Evolutionary conservation across 352 stramenopile genomes (phyloP).

Genomic region (Phytophthora foliorum): DNA sequence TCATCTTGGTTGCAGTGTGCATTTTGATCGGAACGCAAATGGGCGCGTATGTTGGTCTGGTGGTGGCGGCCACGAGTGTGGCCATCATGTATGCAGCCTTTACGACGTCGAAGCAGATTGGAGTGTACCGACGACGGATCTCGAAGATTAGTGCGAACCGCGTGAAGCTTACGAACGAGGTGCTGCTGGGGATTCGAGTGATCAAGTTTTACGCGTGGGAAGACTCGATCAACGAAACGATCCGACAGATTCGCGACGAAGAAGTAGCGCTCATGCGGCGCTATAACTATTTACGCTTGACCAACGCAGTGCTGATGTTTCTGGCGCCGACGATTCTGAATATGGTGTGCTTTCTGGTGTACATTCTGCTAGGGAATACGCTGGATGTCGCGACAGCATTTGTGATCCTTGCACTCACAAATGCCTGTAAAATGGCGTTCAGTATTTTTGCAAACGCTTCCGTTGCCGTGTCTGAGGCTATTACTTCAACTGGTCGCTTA

Average conservation of each 20-base stretch:
- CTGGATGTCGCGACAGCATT: conserved; percentile 94
- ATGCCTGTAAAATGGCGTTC: conserved; percentile 63
- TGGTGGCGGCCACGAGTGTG: conserved; percentile 24
- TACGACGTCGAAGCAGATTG: conserved; percentile 44
- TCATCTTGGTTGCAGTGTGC: conserved; percentile 51
- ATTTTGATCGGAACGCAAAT: conserved; percentile 61
- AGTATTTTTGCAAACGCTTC: conserved; percentile 62
- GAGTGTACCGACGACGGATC: conserved; percentile 43
- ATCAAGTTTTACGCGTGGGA: conserved; percentile 90
- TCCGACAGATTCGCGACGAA: conserved; percentile 39
- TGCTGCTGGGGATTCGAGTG: conserved; percentile 84
- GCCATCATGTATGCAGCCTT: conserved; percentile 43
- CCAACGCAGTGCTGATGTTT: conserved; percentile 61
- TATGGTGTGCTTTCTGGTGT: conserved; percentile 88
- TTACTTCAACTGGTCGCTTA: conserved; percentile 52
- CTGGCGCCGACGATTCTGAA: conserved; percentile 93
- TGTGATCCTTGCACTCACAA: conserved; percentile 92
- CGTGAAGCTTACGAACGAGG: conserved; percentile 92
- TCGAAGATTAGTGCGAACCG: conserved; percentile 52
- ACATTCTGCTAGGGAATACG: conserved; percentile 75
- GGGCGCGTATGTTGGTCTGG: conserved; percentile 37
- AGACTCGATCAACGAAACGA: conserved; percentile 42
- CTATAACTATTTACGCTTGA: conserved; percentile 50
- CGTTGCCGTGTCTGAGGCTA: conserved; percentile 57
- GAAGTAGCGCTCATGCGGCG: conserved; percentile 48